phyloP scores from a whole-genome alignment of 306 rosid genomes.

The Chamaecrista fasciculata region DNA sequence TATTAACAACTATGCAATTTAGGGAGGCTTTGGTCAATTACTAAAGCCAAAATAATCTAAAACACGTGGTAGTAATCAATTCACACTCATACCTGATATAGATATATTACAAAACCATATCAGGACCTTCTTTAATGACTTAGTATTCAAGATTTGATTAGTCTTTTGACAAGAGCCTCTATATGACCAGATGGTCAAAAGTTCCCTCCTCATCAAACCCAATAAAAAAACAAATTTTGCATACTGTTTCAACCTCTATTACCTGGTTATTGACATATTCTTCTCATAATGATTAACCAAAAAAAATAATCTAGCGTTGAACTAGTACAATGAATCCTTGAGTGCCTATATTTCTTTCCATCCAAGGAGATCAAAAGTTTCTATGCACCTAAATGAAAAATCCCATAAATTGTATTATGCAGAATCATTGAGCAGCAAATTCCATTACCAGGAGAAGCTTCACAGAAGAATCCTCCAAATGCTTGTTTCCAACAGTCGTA shows the following conservation, averaged over 20 bases:
- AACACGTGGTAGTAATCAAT: neutral
- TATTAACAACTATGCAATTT: neutral
- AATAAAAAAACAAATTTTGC: neutral
- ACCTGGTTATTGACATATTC: neutral
- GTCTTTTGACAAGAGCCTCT: neutral
- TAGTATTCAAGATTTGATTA: neutral
- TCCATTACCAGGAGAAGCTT: slow-evolving; percentile 73
- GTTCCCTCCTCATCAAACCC: neutral
- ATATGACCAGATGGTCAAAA: neutral
- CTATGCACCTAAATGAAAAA: neutral
- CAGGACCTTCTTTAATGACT: neutral
- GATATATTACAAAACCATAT: neutral
- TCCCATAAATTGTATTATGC: neutral
- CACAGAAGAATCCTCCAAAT: slow-evolving; percentile 59
- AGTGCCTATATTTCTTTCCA: slow-evolving; percentile 18
- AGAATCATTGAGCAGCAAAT: slow-evolving; percentile 24
- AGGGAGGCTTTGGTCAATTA: slow-evolving; percentile 15
- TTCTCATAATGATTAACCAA: neutral
- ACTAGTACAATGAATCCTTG: neutral
- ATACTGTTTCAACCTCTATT: neutral
- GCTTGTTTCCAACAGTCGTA: slow-evolving; percentile 34
- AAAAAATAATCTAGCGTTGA: neutral
- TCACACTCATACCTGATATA: neutral
- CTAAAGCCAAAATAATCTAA: slow-evolving; percentile 1
- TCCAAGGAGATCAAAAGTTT: slow-evolving; percentile 5